These are phyloP conservation scores for Elaeis oleifera DNA, from an alignment of 202 grass and related monocot species.

Conservation along the genomic window DNA sequence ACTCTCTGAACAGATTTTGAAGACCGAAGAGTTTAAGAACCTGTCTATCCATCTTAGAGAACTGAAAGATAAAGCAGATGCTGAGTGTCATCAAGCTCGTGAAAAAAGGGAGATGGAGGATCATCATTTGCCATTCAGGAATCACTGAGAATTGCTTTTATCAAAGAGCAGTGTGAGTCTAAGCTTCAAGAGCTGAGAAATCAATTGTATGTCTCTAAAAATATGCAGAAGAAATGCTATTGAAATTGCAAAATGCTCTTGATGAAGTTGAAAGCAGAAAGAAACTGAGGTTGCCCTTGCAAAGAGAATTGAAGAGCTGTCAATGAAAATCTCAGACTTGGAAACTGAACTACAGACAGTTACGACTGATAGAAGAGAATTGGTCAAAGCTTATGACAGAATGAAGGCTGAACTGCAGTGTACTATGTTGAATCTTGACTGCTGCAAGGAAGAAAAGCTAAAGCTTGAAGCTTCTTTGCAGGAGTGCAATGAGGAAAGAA, in stretches of 20 bases:
- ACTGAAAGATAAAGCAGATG: constrained; percentile 80
- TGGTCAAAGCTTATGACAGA: constrained; percentile 80
- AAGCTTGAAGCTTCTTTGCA: constrained; percentile 69
- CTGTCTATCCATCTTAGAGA: constrained; percentile 82
- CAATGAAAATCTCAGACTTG: constrained; percentile 61
- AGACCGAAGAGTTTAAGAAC: constrained; percentile 89
- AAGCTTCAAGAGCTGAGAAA: constrained; percentile 94
- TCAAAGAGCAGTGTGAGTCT: constrained; percentile 94
- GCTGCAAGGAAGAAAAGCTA: constrained; percentile 87
- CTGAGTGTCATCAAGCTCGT: constrained; percentile 37
- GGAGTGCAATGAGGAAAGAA: constrained; percentile 75
- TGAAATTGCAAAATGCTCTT: constrained; percentile 89
- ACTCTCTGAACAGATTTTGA: constrained; percentile 81
- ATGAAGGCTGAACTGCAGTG: constrained; percentile 82
- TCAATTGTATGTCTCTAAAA: constrained; percentile 69
- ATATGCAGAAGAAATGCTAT: constrained; percentile 95
- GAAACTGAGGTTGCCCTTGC: constrained; percentile 82
- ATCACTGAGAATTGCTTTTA: constrained; percentile 93
- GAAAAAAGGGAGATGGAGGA: constrained; percentile 56
- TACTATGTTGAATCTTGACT: constrained; percentile 69
- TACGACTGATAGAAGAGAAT: constrained; percentile 73
- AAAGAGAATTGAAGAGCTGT: constrained; percentile 91
- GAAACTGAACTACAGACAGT: constrained; percentile 65
- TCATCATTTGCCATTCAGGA: constrained; percentile 60
- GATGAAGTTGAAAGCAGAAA: constrained; percentile 87